These are phyloP conservation scores for Dimargaris cristalligena DNA, from an alignment of 192 early-diverging fungal genomes.

Conservation along the genomic window DNA sequence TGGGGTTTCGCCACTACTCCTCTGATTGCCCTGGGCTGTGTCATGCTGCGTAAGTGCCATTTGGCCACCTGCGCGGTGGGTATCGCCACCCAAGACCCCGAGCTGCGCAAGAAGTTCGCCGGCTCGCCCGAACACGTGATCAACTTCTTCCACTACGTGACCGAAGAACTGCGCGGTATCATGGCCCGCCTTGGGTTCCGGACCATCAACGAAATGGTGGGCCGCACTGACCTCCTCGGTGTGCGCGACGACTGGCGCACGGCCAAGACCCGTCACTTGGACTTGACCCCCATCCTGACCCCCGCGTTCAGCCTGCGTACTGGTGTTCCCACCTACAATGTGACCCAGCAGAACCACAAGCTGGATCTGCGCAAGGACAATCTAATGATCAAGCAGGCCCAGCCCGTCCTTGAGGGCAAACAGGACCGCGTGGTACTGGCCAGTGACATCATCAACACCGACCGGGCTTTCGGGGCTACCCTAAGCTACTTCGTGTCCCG, in stretches of 20 bases:
- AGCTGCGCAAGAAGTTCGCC: conserved; percentile 81
- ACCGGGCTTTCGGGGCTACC: conserved; percentile 85
- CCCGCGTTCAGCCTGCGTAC: conserved; percentile 76
- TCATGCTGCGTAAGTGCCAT: conserved; percentile 85
- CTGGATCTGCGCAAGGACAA: conserved; percentile 77
- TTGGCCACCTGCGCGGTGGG: conserved; percentile 95
- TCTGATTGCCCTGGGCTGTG: conserved; percentile 93
- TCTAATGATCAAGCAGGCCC: conserved; percentile 66
- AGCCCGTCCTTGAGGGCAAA: conserved; percentile 41
- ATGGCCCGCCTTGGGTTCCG: conserved; percentile 93
- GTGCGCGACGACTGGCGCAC: conserved; percentile 58
- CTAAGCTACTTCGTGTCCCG: conserved; percentile 80
- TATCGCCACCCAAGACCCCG: conserved; percentile 92
- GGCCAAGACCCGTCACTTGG: conserved; percentile 72
- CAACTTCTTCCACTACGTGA: conserved; percentile 97
- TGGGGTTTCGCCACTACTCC: conserved; percentile 98
- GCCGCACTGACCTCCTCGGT: conserved; percentile 68
- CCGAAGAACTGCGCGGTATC: conserved; percentile 79
- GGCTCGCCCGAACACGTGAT: conserved; percentile 93
- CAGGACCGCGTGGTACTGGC: conserved; percentile 38
- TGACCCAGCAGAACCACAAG: conserved; percentile 75
- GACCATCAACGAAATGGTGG: conserved; percentile 91
- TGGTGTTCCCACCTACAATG: conserved; percentile 69
- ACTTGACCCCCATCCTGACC: conserved; percentile 71
- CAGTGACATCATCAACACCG: conserved; percentile 73